Base-by-base conservation (phyloP, 306 rosid genomes). In the Pyrus communis region DNA sequence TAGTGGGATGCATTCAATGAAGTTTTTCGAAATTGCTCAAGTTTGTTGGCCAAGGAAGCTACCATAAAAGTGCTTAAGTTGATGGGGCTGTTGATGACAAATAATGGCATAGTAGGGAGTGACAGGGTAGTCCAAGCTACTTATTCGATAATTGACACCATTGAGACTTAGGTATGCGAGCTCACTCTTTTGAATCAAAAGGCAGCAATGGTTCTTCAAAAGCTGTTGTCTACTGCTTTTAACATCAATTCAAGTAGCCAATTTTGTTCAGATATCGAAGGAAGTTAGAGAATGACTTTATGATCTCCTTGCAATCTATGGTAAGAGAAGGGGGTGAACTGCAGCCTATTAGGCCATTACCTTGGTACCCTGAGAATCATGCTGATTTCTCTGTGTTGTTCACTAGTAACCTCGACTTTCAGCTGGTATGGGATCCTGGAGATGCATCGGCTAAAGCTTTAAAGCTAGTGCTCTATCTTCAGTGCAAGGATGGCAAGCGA, bases 1-100 rank as follows among this genome's bases (percentile, higher is more conserved):
- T 13, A 42, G 14, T 42, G 46, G 46, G 46, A 42, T 42, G 14
- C 46, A 11, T 42, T 10, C 4, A 42, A 42, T 10, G 46, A 10
- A 42, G 46, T 42, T 38, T 3, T 42, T 2, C 46, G 13, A 42
- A 42, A 42, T 10, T 42, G 46, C 46, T 42, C 11, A 42, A 42
- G 46, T 42, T 42, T 42, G 13, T 42, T 42, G 3, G 13, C 46
- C 46, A 10, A 10, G 46, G 46, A 42, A 42, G 46, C 46, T 42
- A 2, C 46, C 46, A 3, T 28, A 28, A 28, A 2, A 28, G 31
- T 94, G 98, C 98, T 92, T 78, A 90, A 90, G 84, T 77, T 95
- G 88, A 89, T 92, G 97, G 96, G 91, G 19, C 78, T 92, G 83
- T 78, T 95, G 89, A 92, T 95, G 98, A 86, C 96, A 18, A 86